Percentiles rank a stretch among this genome's conserved stretches.
Evolutionary conservation across 23 red algal species (phyloP).

Genomic region (Rhodosorus marinus): DNA sequence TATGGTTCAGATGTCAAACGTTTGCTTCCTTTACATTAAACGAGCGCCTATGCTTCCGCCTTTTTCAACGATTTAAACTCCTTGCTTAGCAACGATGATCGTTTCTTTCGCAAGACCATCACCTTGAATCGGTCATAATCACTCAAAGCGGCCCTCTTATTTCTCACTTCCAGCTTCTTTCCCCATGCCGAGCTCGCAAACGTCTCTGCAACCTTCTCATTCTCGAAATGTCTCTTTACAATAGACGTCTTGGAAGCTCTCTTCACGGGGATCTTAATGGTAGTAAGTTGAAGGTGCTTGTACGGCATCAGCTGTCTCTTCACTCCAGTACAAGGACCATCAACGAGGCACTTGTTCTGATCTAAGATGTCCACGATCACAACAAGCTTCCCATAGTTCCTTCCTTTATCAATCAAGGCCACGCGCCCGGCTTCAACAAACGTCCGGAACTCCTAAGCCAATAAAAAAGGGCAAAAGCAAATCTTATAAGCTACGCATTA

Average conservation of each 20-base stretch:
- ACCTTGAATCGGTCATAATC: constrained; percentile 96
- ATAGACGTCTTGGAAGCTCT: constrained; percentile 16
- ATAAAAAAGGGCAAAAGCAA: too few relatives aligned
- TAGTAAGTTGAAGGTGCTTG: constrained; percentile 61
- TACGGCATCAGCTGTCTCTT: constrained; percentile 45
- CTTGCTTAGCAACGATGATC: constrained; percentile 22
- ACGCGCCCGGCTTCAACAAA: constrained; percentile 88
- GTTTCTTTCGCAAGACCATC: constrained; percentile 68
- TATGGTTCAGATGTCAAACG: too few relatives aligned
- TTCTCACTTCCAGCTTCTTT: constrained; percentile 41
- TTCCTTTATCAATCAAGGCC: constrained; percentile 51
- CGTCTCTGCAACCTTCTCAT: constrained; percentile 18
- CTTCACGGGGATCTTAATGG: constrained; percentile 30
- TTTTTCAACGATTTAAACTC: constrained; percentile 5
- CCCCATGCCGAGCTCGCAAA: constrained; percentile 61
- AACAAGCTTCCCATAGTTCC: constrained; percentile 38
- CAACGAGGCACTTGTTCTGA: constrained; percentile 50
- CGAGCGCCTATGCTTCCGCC: too few relatives aligned
- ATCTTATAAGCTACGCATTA: too few relatives aligned
- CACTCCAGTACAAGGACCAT: constrained; percentile 26
- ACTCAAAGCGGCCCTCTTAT: constrained; percentile 30
- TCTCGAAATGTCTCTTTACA: constrained; percentile 23
- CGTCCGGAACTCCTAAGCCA: constrained; percentile 41
- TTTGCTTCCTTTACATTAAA: too few relatives aligned
- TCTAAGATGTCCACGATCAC: constrained; percentile 89